phyloP scores from a whole-genome alignment of 352 stramenopile species.

The Phytophthora macrochlamydospora region DNA sequence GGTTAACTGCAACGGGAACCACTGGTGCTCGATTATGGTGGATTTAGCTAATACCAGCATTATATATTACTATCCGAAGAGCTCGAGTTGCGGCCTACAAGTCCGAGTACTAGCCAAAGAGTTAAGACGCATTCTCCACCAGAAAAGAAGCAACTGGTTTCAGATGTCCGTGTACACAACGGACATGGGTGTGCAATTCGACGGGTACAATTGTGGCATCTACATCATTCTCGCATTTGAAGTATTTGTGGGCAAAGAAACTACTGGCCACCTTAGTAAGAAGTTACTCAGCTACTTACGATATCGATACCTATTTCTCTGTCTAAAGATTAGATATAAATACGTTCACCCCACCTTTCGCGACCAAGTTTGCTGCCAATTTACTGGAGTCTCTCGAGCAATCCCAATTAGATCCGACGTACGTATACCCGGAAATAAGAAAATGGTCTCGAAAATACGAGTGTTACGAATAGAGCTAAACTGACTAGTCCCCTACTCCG shows the following conservation, averaged over 20 bases:
- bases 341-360: no score
- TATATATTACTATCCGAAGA: conserved; percentile 9
- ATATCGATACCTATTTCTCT: background rate
- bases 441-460: no score
- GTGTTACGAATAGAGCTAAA: no score
- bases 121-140: no score
- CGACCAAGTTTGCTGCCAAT: no score
- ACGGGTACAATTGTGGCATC: conserved; percentile 20
- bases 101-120: conserved; percentile 7
- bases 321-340: no score
- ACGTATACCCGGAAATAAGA: no score
- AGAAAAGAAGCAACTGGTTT: no score
- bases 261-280: background rate
- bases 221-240: conserved; percentile 19
- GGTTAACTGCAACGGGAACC: conserved; percentile 16
- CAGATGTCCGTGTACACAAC: background rate
- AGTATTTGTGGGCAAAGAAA: background rate
- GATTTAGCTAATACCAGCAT: background rate
- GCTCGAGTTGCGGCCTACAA: background rate
- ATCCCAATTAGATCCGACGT: no score
- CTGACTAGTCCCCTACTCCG: no score
- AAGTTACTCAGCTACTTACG: background rate
- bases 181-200: conserved; percentile 7
- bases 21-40: conserved; percentile 24
- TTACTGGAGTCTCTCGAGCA: no score